Conservation (phyloP, 164 flowering plant genomes). For the Magnolia changhungtana region DNA sequence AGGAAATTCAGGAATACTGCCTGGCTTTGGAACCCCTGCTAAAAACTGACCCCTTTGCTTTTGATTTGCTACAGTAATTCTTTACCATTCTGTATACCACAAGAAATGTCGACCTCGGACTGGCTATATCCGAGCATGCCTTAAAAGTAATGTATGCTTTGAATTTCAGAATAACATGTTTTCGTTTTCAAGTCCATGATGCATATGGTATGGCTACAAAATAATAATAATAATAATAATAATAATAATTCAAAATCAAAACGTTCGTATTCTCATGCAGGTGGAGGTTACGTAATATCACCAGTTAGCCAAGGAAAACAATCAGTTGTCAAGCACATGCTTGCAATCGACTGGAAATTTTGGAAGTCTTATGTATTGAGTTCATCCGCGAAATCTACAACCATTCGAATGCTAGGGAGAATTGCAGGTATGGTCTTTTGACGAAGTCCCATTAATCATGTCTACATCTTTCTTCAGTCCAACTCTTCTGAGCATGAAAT, state of each 20-base stretch:
- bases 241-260: background rate
- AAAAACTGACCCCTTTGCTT: constrained; percentile 5
- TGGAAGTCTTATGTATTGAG: constrained; percentile 65
- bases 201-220: background rate
- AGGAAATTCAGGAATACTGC: background rate
- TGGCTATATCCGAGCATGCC: constrained; percentile 81
- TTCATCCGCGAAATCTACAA: constrained; percentile 53
- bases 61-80: constrained; percentile 56
- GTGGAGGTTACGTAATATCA: constrained; percentile 89
- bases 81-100: constrained; percentile 84
- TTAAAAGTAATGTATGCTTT: constrained; percentile 93
- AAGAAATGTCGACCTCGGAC: constrained; percentile 53
- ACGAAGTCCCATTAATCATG: background rate
- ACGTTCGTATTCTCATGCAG: constrained; percentile 31
- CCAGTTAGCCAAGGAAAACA: constrained; percentile 68
- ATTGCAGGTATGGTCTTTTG: constrained; percentile 55
- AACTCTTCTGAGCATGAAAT: background rate
- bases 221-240: background rate
- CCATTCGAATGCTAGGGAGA: constrained; percentile 76
- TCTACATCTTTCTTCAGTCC: background rate
- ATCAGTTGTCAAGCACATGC: constrained; percentile 90
- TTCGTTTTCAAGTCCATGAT: background rate
- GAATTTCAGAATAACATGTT: constrained; percentile 1
- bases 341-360: constrained; percentile 87
- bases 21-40: constrained; percentile 3